A percentile compares a stretch with the other conserved stretches of the same genome.
Evolutionary conservation across 306 rosid genomes (phyloP).

Genomic region (Gastrolobium villosum): DNA sequence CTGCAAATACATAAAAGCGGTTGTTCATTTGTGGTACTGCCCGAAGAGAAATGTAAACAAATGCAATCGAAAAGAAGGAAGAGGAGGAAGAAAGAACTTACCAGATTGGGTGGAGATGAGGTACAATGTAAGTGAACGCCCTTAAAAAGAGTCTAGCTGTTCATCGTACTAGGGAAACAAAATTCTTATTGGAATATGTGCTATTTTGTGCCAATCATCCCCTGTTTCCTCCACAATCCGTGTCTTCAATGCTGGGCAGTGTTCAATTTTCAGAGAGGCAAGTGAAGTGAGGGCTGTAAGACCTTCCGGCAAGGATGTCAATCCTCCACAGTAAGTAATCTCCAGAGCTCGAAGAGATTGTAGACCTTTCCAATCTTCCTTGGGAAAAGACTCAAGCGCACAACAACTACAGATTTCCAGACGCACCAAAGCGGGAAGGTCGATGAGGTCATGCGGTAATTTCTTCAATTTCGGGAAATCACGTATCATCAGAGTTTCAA

Average conservation of each 20-base stretch:
- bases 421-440: background rate
- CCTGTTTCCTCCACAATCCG: conserved; percentile 3
- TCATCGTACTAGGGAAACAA: too few relatives aligned
- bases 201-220: conserved; percentile 33
- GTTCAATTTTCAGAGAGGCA: background rate
- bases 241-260: background rate
- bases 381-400: background rate
- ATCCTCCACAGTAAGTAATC: background rate
- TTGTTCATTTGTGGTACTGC: too few relatives aligned
- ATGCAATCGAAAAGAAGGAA: too few relatives aligned
- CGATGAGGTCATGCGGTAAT: background rate
- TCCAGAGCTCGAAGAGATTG: background rate
- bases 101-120: too few relatives aligned
- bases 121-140: too few relatives aligned
- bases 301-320: background rate
- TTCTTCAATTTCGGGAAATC: background rate
- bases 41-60: too few relatives aligned
- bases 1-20: too few relatives aligned
- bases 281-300: background rate
- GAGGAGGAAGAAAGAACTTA: too few relatives aligned
- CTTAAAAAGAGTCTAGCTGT: too few relatives aligned
- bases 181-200: background rate
- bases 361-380: background rate
- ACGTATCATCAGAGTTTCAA: background rate
- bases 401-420: background rate